Evolutionary conservation across 1,284 basidiomycete species (phyloP).

Genomic region (Sporisorium scitamineum): DNA sequence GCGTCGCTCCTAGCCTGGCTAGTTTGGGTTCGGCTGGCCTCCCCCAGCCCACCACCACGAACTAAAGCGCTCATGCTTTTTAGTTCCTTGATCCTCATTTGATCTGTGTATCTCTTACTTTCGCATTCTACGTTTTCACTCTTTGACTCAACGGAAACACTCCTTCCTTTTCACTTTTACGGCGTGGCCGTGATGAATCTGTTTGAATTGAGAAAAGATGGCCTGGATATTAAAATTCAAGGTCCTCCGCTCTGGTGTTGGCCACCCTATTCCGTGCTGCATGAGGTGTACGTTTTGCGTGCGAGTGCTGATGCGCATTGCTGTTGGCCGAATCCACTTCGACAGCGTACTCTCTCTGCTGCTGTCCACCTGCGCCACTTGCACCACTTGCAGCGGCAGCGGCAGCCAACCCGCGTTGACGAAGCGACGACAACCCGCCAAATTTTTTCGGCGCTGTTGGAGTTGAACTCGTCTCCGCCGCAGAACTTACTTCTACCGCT

Average conservation of each 20-base stretch:
- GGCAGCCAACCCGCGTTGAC: conserved; percentile 39
- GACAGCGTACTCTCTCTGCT: conserved; percentile 21
- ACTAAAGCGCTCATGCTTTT: neutral
- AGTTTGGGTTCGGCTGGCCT: conserved; percentile 11
- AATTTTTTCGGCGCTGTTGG: conserved; percentile 26
- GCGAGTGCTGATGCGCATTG: conserved; percentile 7
- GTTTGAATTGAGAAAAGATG: too few species aligned
- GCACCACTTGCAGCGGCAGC: conserved; percentile 1
- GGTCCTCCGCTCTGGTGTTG: conserved; percentile 27
- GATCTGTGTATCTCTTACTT: neutral
- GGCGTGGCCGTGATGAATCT: too few species aligned
- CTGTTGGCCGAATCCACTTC: conserved; percentile 23
- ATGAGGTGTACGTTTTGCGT: conserved; percentile 2
- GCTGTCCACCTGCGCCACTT: too few species aligned
- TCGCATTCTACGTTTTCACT: neutral
- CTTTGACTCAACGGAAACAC: neutral
- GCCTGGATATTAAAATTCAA: conserved; percentile 43
- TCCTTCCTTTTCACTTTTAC: neutral
- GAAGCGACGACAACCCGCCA: conserved; percentile 26
- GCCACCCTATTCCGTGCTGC: conserved; percentile 12
- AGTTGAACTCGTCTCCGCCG: neutral
- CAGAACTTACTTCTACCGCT: neutral
- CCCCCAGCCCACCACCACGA: conserved; percentile 13
- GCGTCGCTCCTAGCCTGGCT: conserved; percentile 6
- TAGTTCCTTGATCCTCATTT: neutral